A percentile compares a stretch with the other conserved stretches of the same genome.
Conservation (phyloP, 202 grass and related monocot genomes). For the Schoenoplectus tabernaemontani region DNA sequence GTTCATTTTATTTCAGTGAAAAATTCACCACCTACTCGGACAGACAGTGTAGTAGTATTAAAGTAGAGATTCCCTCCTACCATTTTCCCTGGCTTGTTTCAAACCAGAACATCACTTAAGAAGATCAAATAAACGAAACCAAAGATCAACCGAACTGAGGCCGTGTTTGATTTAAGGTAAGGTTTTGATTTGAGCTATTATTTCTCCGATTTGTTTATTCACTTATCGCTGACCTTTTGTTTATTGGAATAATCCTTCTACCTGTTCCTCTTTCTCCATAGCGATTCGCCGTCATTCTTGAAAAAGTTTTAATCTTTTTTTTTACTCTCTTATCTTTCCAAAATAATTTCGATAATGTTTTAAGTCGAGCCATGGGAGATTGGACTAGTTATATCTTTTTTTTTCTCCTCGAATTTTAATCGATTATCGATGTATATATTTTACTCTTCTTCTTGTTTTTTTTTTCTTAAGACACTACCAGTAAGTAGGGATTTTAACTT, state of each 20-base stretch:
- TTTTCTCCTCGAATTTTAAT: neutral
- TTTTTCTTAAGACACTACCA: neutral
- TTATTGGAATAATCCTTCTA: neutral
- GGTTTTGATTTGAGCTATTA: neutral
- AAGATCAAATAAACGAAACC: neutral
- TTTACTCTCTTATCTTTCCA: neutral
- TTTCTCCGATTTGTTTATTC: neutral
- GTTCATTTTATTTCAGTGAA: neutral
- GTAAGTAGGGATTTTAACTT: neutral
- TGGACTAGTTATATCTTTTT: neutral
- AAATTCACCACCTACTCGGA: neutral
- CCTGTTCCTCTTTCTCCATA: neutral
- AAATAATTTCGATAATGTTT: conserved; percentile 1
- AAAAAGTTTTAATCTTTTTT: neutral
- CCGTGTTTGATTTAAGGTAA: neutral
- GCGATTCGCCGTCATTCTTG: conserved; percentile 18
- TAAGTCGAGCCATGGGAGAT: neutral
- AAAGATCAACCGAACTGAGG: neutral
- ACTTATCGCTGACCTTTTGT: neutral
- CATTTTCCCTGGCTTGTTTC: conserved; percentile 7
- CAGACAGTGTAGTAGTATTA: conserved; percentile 11
- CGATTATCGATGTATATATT: neutral
- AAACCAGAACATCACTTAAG: conserved; percentile 3
- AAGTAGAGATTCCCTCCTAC: conserved; percentile 24
- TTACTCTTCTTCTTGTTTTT: neutral